Conservation (phyloP, 768 basidiomycete genomes). For the Mycena sanguinolenta region DNA sequence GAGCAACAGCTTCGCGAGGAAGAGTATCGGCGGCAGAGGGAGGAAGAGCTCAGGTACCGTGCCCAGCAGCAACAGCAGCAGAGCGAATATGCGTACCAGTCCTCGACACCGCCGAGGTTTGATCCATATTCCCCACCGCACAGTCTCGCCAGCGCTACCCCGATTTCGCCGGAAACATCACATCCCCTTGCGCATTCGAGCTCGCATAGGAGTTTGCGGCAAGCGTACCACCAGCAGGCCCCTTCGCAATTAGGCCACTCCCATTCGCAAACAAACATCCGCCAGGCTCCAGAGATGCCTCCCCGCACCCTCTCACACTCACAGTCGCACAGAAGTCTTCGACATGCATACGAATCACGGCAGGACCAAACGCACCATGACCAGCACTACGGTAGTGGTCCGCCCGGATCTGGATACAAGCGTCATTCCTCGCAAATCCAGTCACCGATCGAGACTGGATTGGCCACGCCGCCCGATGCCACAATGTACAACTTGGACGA, state of each 20-base stretch:
- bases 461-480: slow-evolving; percentile 6
- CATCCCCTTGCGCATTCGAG: slow-evolving; percentile 33
- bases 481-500: slow-evolving; percentile 27
- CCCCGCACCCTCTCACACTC: slow-evolving; percentile 26
- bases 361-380: slow-evolving; percentile 13
- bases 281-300: slow-evolving; percentile 27
- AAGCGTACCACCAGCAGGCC: slow-evolving; percentile 38
- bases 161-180: slow-evolving; percentile 25
- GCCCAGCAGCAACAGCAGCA: slow-evolving; percentile 40
- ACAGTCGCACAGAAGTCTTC: slow-evolving; percentile 31
- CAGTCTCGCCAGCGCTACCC: slow-evolving; percentile 3
- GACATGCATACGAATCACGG: slow-evolving; percentile 24
- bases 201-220: slow-evolving; percentile 41
- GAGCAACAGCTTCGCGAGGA: slow-evolving; percentile 46
- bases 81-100: slow-evolving; percentile 36
- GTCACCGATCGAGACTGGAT: slow-evolving; percentile 12
- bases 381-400: slow-evolving; percentile 8
- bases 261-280: slow-evolving; percentile 23
- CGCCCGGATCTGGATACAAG: slow-evolving; percentile 18
- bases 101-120: slow-evolving; percentile 30
- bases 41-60: slow-evolving; percentile 38
- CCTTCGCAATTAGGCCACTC: slow-evolving; percentile 30
- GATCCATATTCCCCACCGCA: slow-evolving; percentile 30
- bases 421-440: slow-evolving; percentile 13
- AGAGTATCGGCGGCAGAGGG: slow-evolving; percentile 42